Evolutionary conservation across 129 eudicot species (phyloP).

Genomic region (Artemisia annua): DNA sequence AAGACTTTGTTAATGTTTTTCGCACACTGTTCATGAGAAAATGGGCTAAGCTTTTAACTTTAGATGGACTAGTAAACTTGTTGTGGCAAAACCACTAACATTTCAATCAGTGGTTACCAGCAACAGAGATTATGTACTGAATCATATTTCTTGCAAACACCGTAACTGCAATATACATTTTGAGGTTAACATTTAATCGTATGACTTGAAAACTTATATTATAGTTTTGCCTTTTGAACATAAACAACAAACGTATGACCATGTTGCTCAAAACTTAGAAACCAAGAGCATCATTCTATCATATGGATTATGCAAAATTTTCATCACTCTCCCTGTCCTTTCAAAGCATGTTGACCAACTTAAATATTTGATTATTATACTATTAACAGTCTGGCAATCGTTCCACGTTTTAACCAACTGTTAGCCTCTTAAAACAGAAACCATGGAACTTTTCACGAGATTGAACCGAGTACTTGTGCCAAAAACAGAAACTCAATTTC

Average conservation of each 20-base stretch:
- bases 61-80: no score
- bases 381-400: neutral
- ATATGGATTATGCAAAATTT: no score
- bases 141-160: neutral
- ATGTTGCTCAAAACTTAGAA: conserved; percentile 7
- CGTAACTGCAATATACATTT: neutral
- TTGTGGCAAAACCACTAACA: no score
- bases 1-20: no score
- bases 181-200: neutral
- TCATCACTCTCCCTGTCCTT: no score
- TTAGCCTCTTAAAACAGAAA: conserved; percentile 8
- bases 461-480: neutral
- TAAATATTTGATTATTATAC: no score
- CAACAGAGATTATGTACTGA: no score
- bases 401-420: neutral
- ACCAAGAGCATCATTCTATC: no score
- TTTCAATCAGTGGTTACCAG: no score
- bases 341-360: no score
- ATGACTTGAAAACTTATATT: neutral
- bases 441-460: neutral
- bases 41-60: no score
- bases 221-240: conserved; percentile 6
- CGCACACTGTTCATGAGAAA: no score
- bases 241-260: conserved; percentile 15
- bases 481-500: neutral